Base-by-base conservation (phyloP, 495 filamentous ascomycete species). In the Choiromyces venosus region DNA sequence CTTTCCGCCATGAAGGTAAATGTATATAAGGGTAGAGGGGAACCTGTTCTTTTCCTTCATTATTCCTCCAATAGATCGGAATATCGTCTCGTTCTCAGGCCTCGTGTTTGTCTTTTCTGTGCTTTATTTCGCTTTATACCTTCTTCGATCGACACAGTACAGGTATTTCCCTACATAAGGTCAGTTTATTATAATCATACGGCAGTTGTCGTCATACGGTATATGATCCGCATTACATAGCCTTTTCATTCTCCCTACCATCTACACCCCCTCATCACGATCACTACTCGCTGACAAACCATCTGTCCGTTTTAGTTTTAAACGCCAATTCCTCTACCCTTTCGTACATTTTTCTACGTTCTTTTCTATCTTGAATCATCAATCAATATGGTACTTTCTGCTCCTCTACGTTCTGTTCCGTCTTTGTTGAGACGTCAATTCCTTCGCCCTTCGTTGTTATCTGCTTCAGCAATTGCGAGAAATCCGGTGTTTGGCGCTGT, bases 381-480 rank as follows among this genome's bases (percentile, higher is more conserved):
- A 65, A 69, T 85, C 85, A 90, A 80, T 84, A 91, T 91, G 89
- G 89, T 91, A 91, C 89, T 91, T 87, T 81, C 85, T 82, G 87
- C 87, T 78, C 87, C 88, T 81, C 81, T 88, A 73, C 83, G 86
- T 67, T 86, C 87, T 82, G 83, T 83, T 75, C 81, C 89, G 37
- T 83, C 86, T 74, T 87, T 88, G 66, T 77, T 77, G 66, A 73
- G 75, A 46, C 71, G 38, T 38, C 74, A 77, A 77, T 77, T 77
- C 74, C 89, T 89, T 76, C 85, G 87, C 73, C 84, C 87, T 73
- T 86, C 87, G 29, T 80, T 88, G 70, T 79, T 90, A 56, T 84
- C 84, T 21, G 71, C 84, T 67, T 82, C 81, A 71, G 78, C 83
- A 40, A 73, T 78, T 73, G 78, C 85, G 83, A 68, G 74, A 61